Evolutionary conservation across 2,329 filamentous ascomycete genomes (phyloP).

Genomic region (Thielaviopsis populi): DNA sequence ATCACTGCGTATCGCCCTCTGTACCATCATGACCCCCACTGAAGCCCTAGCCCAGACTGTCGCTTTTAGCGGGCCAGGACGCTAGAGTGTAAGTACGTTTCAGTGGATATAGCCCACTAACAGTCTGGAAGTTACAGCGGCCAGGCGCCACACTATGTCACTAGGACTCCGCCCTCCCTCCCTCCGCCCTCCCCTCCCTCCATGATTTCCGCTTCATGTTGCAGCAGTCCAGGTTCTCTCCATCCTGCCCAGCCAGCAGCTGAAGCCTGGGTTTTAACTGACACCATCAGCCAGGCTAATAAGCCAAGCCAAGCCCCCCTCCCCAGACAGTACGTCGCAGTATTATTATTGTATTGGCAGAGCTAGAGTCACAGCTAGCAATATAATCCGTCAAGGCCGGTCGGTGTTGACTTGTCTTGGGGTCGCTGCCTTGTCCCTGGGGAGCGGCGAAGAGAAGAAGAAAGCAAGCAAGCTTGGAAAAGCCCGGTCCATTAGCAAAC

Average conservation of each 20-base stretch:
- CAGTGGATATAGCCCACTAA: too few relatives aligned
- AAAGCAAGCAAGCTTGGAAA: neutral
- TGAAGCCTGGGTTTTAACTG: neutral
- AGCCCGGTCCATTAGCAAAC: neutral
- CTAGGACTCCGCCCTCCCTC: neutral
- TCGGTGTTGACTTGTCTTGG: neutral
- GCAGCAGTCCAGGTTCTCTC: neutral
- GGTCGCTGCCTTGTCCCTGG: neutral
- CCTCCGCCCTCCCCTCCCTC: neutral
- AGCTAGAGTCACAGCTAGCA: neutral
- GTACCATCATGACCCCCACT: too few relatives aligned
- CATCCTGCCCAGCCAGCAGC: neutral
- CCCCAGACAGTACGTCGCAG: neutral
- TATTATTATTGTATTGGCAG: slow-evolving; percentile 1
- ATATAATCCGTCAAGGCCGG: neutral
- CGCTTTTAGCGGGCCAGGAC: too few relatives aligned
- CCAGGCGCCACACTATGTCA: neutral
- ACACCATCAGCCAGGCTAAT: neutral
- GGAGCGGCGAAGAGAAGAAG: neutral
- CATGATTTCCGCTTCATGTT: neutral
- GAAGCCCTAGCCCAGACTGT: too few relatives aligned
- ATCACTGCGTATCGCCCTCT: too few relatives aligned
- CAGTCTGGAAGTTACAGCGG: too few relatives aligned
- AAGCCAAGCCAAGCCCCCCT: too few relatives aligned
- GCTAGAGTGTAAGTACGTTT: too few relatives aligned